These are phyloP conservation scores for Epithemia pelagica DNA, from an alignment of 108 stramenopile species.

Conservation along the genomic window DNA sequence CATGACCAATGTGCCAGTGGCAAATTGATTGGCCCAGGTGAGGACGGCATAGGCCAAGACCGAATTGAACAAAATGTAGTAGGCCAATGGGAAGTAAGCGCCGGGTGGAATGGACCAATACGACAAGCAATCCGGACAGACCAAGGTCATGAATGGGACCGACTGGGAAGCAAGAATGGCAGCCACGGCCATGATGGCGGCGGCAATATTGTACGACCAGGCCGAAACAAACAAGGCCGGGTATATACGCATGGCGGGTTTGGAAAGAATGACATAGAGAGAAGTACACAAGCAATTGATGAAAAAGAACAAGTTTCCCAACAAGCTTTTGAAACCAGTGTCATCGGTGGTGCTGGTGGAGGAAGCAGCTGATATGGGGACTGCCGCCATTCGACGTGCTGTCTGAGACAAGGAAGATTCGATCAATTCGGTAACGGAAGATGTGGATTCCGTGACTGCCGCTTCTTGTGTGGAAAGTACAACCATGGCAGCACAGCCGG, in stretches of 20 bases:
- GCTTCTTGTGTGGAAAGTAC: slow-evolving; percentile 2
- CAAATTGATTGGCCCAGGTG: slow-evolving; percentile 27
- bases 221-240: slow-evolving; percentile 23
- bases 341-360: neutral
- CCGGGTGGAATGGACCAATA: slow-evolving; percentile 12
- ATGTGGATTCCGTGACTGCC: neutral
- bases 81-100: slow-evolving; percentile 10
- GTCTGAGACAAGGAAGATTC: neutral
- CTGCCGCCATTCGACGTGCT: neutral
- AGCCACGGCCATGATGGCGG: slow-evolving; percentile 11
- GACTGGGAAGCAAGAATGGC: neutral
- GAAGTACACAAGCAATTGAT: slow-evolving; percentile 26
- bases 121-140: slow-evolving; percentile 15
- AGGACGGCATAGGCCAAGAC: slow-evolving; percentile 16
- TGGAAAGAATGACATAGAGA: slow-evolving; percentile 19
- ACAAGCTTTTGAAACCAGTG: neutral
- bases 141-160: neutral
- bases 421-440: neutral
- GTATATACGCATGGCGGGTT: slow-evolving; percentile 10
- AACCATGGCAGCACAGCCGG: slow-evolving; percentile 23
- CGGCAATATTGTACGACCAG: slow-evolving; percentile 20
- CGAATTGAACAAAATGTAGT: slow-evolving; percentile 18
- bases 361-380: no score
- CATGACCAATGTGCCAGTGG: slow-evolving; percentile 21
- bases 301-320: slow-evolving; percentile 23